phyloP scores from a whole-genome alignment of 2,329 filamentous ascomycete genomes.

The Claviceps maximensis region DNA sequence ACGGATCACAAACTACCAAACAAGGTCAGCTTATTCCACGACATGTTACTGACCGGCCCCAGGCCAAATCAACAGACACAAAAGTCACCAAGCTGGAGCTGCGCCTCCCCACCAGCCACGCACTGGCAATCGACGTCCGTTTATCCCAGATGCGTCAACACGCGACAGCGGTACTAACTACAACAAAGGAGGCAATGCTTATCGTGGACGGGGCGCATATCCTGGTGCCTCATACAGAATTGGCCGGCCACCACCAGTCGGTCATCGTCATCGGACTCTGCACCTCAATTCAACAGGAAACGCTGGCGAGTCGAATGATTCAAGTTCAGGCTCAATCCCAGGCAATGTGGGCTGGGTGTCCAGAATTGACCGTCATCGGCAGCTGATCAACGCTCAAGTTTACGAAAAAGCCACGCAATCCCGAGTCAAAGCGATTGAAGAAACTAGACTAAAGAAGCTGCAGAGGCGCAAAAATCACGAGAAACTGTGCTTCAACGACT shows the following conservation, averaged over 20 bases:
- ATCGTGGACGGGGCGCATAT: conserved; percentile 17
- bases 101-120: conserved; percentile 15
- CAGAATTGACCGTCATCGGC: conserved; percentile 62
- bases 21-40: background rate
- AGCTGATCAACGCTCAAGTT: conserved; percentile 68
- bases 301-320: conserved; percentile 23
- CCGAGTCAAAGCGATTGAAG: conserved; percentile 57
- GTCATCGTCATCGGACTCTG: conserved; percentile 41
- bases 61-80: conserved; percentile 74
- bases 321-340: conserved; percentile 20
- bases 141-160: background rate
- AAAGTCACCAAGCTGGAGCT: conserved; percentile 43
- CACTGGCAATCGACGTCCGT: conserved; percentile 24
- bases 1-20: background rate
- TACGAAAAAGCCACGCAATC: conserved; percentile 62
- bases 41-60: conserved; percentile 12
- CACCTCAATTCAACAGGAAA: conserved; percentile 41
- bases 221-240: conserved; percentile 21
- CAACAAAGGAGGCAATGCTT: conserved; percentile 4
- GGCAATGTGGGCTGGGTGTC: conserved; percentile 44
- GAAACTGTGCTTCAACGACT: conserved; percentile 38
- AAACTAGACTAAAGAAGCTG: conserved; percentile 47
- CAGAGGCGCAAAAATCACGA: conserved; percentile 42
- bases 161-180: conserved; percentile 1
- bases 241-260: conserved; percentile 18